Base-by-base conservation (phyloP, 1,284 basidiomycete species). In the Apiotrichum gamsii region DNA sequence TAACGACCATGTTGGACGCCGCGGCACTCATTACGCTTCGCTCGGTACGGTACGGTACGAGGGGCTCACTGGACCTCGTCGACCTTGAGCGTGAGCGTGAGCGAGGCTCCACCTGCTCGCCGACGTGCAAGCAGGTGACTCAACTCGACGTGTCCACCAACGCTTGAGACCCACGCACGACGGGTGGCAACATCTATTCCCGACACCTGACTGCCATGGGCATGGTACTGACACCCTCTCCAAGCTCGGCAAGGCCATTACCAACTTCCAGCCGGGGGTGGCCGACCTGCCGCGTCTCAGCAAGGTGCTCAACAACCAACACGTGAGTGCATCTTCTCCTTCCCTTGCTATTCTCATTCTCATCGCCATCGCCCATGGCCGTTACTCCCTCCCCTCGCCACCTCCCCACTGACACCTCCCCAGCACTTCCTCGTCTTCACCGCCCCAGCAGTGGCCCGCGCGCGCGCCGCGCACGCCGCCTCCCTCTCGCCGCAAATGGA, bases 351-450 rank as follows among this genome's bases (percentile, higher is more conserved):
- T n/a, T n/a, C n/a, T n/a, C n/a, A n/a, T n/a, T n/a, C n/a, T n/a
- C n/a, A n/a, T n/a, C n/a, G n/a, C n/a, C n/a, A n/a, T n/a, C n/a
- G n/a, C n/a, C n/a, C n/a, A n/a, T n/a, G n/a, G n/a, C n/a, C n/a
- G n/a, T n/a, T n/a, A n/a, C n/a, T n/a, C n/a, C n/a, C n/a, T 4
- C 16, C 29, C 10, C 9, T 10, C 2, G 32, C 19, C n/a, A 15
- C 25, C 6, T 8, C 8, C 6, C 19, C 13, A 14, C 38, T 29
- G 4, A 28, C 38, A 37, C 6, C 19, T 28, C 16, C 10, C 8
- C 42, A 73, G 70, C 66, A 64, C 37, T 73, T 58, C 59, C 60
- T 73, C 16, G 55, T 72, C 33, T 51, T 73, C 2, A 70, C 71
- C 23, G 53, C 59, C 34, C 64, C 68, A 4, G 57, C 60, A 0